Conservation (phyloP, 192 early-diverging fungal species). For the Podila verticillata region DNA sequence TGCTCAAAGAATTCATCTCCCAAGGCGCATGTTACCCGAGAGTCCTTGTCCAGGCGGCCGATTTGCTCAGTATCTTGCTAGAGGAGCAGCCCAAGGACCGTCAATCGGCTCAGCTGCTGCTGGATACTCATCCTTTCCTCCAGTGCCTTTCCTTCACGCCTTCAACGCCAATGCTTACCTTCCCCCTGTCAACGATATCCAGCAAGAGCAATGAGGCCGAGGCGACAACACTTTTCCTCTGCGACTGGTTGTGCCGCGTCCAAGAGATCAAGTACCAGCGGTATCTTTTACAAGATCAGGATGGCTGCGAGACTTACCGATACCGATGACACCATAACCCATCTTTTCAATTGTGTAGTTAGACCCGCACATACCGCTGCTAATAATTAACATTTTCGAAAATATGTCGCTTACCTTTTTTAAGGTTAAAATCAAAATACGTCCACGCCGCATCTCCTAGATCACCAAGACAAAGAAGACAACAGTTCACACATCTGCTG, state of each 20-base stretch:
- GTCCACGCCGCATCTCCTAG: too few species aligned
- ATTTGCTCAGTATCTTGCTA: slow-evolving; percentile 34
- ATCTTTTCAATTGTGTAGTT: background rate
- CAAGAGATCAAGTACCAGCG: slow-evolving; percentile 53
- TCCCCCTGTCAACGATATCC: background rate
- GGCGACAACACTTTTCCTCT: slow-evolving; percentile 23
- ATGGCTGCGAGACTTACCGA: slow-evolving; percentile 41
- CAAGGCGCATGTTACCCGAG: slow-evolving; percentile 29
- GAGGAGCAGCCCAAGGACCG: slow-evolving; percentile 37
- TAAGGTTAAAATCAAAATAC: too few species aligned
- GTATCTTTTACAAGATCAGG: slow-evolving; percentile 30
- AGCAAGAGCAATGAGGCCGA: background rate
- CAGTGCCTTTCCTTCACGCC: background rate
- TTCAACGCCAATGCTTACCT: background rate
- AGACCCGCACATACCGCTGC: too few species aligned
- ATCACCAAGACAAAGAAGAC: too few species aligned
- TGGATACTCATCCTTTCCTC: slow-evolving; percentile 40
- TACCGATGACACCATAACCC: slow-evolving; percentile 20
- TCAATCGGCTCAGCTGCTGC: slow-evolving; percentile 31
- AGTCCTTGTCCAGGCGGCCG: slow-evolving; percentile 33
- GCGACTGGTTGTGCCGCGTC: slow-evolving; percentile 48
- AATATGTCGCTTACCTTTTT: too few species aligned
- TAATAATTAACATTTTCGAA: too few species aligned
- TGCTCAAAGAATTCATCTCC: slow-evolving; percentile 37
- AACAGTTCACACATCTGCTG: too few species aligned